Conservation (phyloP, 345 rosid species). For the Streptanthus diversifolius region DNA sequence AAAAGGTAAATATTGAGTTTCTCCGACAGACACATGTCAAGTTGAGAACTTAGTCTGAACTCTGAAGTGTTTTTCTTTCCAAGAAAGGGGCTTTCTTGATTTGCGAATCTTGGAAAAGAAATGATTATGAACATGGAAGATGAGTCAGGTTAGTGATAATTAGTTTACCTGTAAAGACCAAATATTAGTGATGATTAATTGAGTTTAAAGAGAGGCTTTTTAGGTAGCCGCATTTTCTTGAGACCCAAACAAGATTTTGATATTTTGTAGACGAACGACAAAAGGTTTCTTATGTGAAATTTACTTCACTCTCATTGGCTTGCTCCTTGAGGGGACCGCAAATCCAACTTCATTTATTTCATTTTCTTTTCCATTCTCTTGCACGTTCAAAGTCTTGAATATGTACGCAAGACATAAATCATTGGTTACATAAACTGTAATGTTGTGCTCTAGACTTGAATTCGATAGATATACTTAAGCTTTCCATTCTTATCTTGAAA, state of each 20-base stretch:
- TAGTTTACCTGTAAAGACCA: slow-evolving; percentile 25
- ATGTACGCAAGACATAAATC: not conserved
- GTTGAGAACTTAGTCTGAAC: slow-evolving; percentile 36
- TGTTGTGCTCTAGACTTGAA: slow-evolving; percentile 10
- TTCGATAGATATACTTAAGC: not conserved
- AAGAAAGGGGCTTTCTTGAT: slow-evolving; percentile 21
- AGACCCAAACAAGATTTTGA: slow-evolving; percentile 48
- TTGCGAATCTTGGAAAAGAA: slow-evolving; percentile 16
- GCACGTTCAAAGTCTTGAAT: not conserved
- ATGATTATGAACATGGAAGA: slow-evolving; percentile 11
- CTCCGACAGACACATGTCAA: slow-evolving; percentile 39
- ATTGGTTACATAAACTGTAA: not conserved
- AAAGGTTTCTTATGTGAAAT: not conserved
- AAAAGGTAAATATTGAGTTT: slow-evolving; percentile 4
- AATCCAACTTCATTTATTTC: slow-evolving; percentile 3
- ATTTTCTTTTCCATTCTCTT: not conserved
- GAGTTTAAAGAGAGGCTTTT: slow-evolving; percentile 24
- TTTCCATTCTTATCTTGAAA: not conserved
- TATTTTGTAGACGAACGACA: not conserved
- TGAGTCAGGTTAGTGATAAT: slow-evolving; percentile 17
- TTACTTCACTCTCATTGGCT: slow-evolving; percentile 31
- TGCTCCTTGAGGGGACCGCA: slow-evolving; percentile 46
- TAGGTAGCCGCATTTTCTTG: slow-evolving; percentile 71
- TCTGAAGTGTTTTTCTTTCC: slow-evolving; percentile 8
- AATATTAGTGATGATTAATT: slow-evolving; percentile 16